phyloP scores from a whole-genome alignment of 106 monocot genomes.

The Vanilla planifolia region DNA sequence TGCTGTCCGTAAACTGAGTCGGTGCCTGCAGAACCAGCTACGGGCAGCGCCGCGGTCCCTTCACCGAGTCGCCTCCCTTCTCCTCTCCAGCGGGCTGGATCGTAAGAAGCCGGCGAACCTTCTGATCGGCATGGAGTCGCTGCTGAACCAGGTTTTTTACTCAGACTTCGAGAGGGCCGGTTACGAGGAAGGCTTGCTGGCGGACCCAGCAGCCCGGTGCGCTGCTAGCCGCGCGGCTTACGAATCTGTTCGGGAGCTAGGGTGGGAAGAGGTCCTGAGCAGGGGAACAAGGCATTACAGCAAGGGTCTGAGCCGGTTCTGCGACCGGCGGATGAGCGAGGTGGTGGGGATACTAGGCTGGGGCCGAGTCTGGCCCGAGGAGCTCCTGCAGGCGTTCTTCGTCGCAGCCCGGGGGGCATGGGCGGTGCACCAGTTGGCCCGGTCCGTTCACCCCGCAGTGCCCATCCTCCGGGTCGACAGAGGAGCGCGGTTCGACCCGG shows the following conservation, averaged over 20 bases:
- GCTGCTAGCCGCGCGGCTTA: slow-evolving; percentile 30
- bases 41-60: slow-evolving; percentile 23
- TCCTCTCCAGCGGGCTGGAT: slow-evolving; percentile 15
- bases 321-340: slow-evolving; percentile 85
- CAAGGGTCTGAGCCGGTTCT: slow-evolving; percentile 77
- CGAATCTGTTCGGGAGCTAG: slow-evolving; percentile 35
- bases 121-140: slow-evolving; percentile 40
- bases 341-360: slow-evolving; percentile 50
- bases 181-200: slow-evolving; percentile 10
- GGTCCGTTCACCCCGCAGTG: slow-evolving; percentile 62
- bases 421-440: slow-evolving; percentile 54
- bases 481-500: slow-evolving; percentile 51
- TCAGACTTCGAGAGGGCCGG: slow-evolving; percentile 48
- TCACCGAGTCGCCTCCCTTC: slow-evolving; percentile 10
- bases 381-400: slow-evolving; percentile 82
- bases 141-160: slow-evolving; percentile 69
- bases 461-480: slow-evolving; percentile 46
- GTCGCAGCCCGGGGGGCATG: slow-evolving; percentile 70
- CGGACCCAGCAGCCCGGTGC: slow-evolving; percentile 44
- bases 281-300: slow-evolving; percentile 76
- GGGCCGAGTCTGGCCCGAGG: slow-evolving; percentile 65
- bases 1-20: slow-evolving; percentile 48
- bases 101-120: slow-evolving; percentile 9
- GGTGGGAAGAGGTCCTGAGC: slow-evolving; percentile 80
- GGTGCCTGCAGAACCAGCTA: slow-evolving; percentile 33